Evolutionary conservation across 495 filamentous ascomycete genomes (phyloP), one percentile per base, ranked within the genome.

Genomic region (Jackrogersella minutella): DNA sequence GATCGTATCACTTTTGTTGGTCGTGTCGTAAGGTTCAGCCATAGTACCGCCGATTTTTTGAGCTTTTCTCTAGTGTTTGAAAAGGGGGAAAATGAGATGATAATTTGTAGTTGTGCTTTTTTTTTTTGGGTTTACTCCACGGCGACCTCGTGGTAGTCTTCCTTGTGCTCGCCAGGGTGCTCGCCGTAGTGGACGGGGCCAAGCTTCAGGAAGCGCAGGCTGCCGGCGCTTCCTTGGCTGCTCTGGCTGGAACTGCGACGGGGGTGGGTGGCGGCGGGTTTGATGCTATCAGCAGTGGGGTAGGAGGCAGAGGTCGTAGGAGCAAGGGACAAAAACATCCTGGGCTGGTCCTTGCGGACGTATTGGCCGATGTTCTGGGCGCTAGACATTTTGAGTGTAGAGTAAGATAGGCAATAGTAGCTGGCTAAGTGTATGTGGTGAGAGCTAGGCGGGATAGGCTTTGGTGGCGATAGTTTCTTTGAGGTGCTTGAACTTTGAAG

Each of bases 111-210:
- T 17, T 30, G n/a, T 44, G 41, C 1, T 52, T 16, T 22, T 41
- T 2, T 19, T 16, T 3, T 3, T 9, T 16, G 16, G 10, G 50
- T 63, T 75, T 55, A 77, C 69, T 82, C 62, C 62, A 80, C 72
- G 10, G 73, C 76, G 28, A 79, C 76, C 69, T 81, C 79, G 66
- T 76, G 71, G 67, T 70, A 81, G 71, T 83, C 81, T 16, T 68
- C 73, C 71, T 78, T 78, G 77, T 74, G 64, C 52, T 75, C 77
- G 53, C 73, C 78, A 34, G 68, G 74, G 72, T 81, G 79, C 74
- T 81, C 79, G 58, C 80, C 80, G 66, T 73, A 82, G 75, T 81
- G 78, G 66, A 82, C 80, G 26, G 80, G 80, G n/a, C 77, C 77
- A 49, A 83, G 79, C 69, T 79, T 80, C 43, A 83, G 77, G 79